Base-by-base conservation (phyloP, 805 yeast species). In the Yamadazyma tumulicola region DNA sequence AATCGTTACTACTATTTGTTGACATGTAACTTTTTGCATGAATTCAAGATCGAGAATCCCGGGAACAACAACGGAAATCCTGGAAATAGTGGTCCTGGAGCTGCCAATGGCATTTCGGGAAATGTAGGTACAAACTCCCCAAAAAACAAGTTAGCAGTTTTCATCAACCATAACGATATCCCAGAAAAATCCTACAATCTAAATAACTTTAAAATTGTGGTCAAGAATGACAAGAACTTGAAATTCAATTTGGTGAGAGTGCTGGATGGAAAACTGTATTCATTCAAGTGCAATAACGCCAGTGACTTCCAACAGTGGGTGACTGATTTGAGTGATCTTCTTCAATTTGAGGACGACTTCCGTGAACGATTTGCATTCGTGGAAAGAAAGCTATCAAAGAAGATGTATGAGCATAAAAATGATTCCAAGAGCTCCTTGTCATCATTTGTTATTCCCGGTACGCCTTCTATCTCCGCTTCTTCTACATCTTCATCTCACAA, bases 291-390 rank as follows among this genome's bases (percentile, higher is more conserved):
- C 54, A 49, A 68, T 41, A 64, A 61, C 18, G 54, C 46, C 11
- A 62, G 56, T 22, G 74, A 74, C 33, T 71, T 71, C 32, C 51
- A 49, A 17, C 67, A 65, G 43, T 81, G 86, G 86, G 56, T 63
- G 22, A 68, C 64, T 19, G 82, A 79, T 49, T 54, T 81, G 29
- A 57, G 61, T 19, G 79, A 77, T 41, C 57, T 80, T 43, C 64
- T 74, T 20, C 61, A 66, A 31, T 75, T 69, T 43, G 64, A 66
- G 15, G 54, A 58, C 35, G 49, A 57, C 23, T 73, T 75, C 27
- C 51, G 61, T 22, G 72, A 71, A 21, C 69, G 87, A 55, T 73
- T 76, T 41, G 60, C 58, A 32, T 67, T 57, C 50, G 72, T 62
- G 22, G 72, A 62, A 48, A 62, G 61, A 16, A 71, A 69, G 42